Base-by-base conservation (phyloP, 2,329 filamentous ascomycete species). In the Aureobasidium subglaciale region DNA sequence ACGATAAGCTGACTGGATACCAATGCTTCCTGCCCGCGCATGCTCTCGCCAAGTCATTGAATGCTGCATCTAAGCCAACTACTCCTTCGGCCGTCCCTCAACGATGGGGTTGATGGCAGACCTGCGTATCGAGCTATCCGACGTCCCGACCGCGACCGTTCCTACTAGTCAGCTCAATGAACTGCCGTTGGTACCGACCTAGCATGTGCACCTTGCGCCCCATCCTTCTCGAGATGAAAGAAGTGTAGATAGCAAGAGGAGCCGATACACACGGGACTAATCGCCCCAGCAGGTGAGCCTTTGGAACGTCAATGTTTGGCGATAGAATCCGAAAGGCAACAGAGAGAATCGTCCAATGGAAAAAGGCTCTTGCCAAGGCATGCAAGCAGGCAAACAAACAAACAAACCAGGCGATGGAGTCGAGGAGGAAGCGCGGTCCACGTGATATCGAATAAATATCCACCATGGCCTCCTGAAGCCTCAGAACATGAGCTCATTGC, bases 1-100 rank as follows among this genome's bases (percentile, higher is more conserved):
- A 59, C 66, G 73, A 75, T 75, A 75, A 75, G 72, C 70, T 75
- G 72, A 76, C 74, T 76, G 73, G 73, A 61, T 62, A 63, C 65
- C 61, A 64, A 69, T 68, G 67, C 61, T 52, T 29, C 63, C 68
- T 62, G 57, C 64, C 58, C 63, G 32, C 46, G 25, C 37, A 59
- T 46, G 25, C 43, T 56, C 38, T 54, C 38, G 43, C 57, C 40
- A 46, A 56, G 42, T 38, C 54, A 48, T 41, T 48, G 42, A 25
- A 49, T 32, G 41, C 15, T 56, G 54, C 54, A 56, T 56, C 35
- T 35, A 56, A 30, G 34, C 24, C 42, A 15, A n/a, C 24, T 16
- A 29, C 27, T 32, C 41, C 25, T 24, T 35, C 35, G 42, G 10
- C 41, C 32, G 20, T 45, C 16, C 41, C 15, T 37, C 53, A 37